Conservation (phyloP, 352 stramenopile genomes). For the Pythium pyrilobum region DNA sequence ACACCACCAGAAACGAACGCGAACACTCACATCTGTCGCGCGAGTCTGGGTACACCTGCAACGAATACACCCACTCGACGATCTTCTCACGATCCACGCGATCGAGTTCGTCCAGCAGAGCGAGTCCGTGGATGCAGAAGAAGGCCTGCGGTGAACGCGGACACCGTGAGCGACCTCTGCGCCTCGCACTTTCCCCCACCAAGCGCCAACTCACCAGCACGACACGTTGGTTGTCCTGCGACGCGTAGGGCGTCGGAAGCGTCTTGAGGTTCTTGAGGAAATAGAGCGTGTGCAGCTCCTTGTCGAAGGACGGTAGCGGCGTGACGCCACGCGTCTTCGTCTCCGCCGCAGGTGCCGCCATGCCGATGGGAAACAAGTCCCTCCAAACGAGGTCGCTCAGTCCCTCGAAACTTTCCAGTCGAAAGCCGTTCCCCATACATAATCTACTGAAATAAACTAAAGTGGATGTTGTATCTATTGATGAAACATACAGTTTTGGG, state of each 20-base stretch:
- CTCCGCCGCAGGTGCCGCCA: too few species aligned
- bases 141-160: conserved; percentile 40
- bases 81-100: conserved; percentile 61
- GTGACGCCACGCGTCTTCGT: too few species aligned
- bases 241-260: conserved; percentile 65
- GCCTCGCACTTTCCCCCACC: too few species aligned
- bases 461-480: conserved; percentile 15
- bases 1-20: neutral
- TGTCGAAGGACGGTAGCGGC: conserved; percentile 47
- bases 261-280: conserved; percentile 75
- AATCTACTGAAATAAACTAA: conserved; percentile 11
- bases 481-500: conserved; percentile 3
- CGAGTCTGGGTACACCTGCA: conserved; percentile 72
- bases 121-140: conserved; percentile 83
- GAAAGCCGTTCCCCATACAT: too few species aligned
- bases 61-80: conserved; percentile 84
- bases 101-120: conserved; percentile 71
- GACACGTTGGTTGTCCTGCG: conserved; percentile 77
- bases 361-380: neutral
- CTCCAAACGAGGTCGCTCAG: neutral
- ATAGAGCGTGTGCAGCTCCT: conserved; percentile 72
- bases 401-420: too few species aligned
- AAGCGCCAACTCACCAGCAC: conserved; percentile 42
- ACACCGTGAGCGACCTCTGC: neutral
- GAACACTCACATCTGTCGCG: conserved; percentile 39